These are phyloP conservation scores for Suillus hirtellus DNA, from an alignment of 768 basidiomycete species.

Conservation along the genomic window DNA sequence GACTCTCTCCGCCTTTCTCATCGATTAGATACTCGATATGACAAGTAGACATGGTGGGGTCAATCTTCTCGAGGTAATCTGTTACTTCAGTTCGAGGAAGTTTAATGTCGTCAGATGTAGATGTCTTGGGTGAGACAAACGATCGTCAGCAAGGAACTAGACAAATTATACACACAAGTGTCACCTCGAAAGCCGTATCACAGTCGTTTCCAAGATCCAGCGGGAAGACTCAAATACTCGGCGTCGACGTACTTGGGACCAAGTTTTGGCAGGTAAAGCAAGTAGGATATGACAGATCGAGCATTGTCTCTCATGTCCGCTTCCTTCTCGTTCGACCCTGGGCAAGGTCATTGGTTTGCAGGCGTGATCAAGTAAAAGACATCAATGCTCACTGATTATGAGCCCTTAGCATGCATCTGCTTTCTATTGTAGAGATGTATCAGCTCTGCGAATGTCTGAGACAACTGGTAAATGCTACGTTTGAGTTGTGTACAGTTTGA, in stretches of 20 bases:
- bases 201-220: conserved; percentile 88
- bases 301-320: conserved; percentile 73
- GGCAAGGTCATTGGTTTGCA: conserved; percentile 1
- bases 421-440: conserved; percentile 91
- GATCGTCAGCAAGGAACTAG: background rate
- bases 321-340: conserved; percentile 77
- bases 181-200: conserved; percentile 78
- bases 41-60: conserved; percentile 65
- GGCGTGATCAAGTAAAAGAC: background rate
- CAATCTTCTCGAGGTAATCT: conserved; percentile 73
- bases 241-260: conserved; percentile 72
- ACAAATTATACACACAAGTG: conserved; percentile 7
- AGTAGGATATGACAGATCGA: conserved; percentile 85
- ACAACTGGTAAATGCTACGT: conserved; percentile 2
- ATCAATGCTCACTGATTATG: conserved; percentile 63
- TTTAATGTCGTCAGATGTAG: conserved; percentile 93
- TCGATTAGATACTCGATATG: conserved; percentile 87
- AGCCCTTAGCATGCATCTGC: conserved; percentile 92
- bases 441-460: conserved; percentile 87
- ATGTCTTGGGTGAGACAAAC: conserved; percentile 59
- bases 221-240: conserved; percentile 80
- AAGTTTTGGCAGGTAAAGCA: conserved; percentile 65
- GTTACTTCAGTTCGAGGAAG: conserved; percentile 55
- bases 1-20: conserved; percentile 65
- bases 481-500: conserved; percentile 3